Percentiles rank a stretch among this genome's conserved stretches.
Conservation (phyloP, 129 eudicot species). For the Flaveria ramosissima region DNA sequence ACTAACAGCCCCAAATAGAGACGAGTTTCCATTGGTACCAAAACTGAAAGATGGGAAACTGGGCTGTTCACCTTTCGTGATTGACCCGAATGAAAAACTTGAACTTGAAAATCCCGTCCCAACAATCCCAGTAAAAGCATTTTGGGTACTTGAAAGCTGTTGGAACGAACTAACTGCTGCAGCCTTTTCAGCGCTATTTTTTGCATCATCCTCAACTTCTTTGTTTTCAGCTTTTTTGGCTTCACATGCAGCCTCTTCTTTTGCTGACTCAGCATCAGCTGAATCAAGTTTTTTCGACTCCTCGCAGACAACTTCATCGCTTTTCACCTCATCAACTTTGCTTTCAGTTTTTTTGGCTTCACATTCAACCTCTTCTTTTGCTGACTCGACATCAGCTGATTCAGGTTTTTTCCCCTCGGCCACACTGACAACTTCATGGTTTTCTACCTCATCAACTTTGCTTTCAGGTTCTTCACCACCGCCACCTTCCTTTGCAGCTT, state of each 20-base stretch:
- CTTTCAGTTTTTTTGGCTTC: constrained; percentile 27
- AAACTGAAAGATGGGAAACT: constrained; percentile 52
- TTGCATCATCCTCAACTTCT: constrained; percentile 32
- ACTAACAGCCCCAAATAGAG: constrained; percentile 50
- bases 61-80: constrained; percentile 51
- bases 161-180: constrained; percentile 70
- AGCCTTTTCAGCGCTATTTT: constrained; percentile 31
- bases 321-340: constrained; percentile 27
- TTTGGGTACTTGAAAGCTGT: constrained; percentile 86
- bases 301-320: constrained; percentile 24
- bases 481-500: constrained; percentile 21
- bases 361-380: constrained; percentile 27
- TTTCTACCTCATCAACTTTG: constrained; percentile 20
- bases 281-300: constrained; percentile 10
- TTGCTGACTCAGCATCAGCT: constrained; percentile 22
- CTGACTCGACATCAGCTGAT: constrained; percentile 21
- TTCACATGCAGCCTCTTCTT: constrained; percentile 27
- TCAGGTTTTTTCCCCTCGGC: neutral
- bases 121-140: constrained; percentile 84
- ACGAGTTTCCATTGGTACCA: constrained; percentile 54
- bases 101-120: constrained; percentile 90
- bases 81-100: constrained; percentile 76
- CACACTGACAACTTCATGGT: constrained; percentile 24
- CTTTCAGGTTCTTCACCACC: constrained; percentile 29
- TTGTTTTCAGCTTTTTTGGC: constrained; percentile 20